Conservation (phyloP, 2,329 filamentous ascomycete genomes). For the Verticillium longisporum region DNA sequence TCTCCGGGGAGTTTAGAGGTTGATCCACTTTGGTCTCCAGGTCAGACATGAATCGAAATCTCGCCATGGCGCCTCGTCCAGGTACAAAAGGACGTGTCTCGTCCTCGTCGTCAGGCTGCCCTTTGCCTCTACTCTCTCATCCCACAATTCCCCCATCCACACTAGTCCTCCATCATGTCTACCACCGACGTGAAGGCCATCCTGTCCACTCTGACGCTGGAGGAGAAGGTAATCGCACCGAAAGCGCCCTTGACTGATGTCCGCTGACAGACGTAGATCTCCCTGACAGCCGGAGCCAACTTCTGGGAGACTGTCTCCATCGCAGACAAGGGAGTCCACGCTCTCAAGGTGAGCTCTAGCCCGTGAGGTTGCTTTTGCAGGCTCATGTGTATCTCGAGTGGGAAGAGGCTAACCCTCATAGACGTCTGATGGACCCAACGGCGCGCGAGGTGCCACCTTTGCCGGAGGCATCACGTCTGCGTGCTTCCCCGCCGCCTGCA, state of each 20-base stretch:
- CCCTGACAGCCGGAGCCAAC: conserved; percentile 1
- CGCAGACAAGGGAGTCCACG: neutral
- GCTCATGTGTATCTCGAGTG: neutral
- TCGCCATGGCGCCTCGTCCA: neutral
- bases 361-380: neutral
- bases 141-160: neutral
- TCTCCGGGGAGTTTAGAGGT: neutral
- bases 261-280: neutral
- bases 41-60: neutral
- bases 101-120: neutral
- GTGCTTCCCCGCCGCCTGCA: conserved; percentile 53
- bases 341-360: neutral
- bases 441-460: conserved; percentile 57
- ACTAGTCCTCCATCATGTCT: neutral
- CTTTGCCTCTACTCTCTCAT: neutral
- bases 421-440: conserved; percentile 15
- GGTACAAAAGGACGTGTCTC: neutral
- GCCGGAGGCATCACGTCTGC: conserved; percentile 57
- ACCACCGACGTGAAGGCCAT: conserved; percentile 9
- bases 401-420: neutral
- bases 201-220: conserved; percentile 9
- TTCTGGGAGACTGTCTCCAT: conserved; percentile 3
- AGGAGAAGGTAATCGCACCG: conserved; percentile 7
- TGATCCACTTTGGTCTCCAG: neutral
- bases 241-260: neutral